Evolutionary conservation across 2,329 filamentous ascomycete species (phyloP).

Genomic region (Ustulina deusta): DNA sequence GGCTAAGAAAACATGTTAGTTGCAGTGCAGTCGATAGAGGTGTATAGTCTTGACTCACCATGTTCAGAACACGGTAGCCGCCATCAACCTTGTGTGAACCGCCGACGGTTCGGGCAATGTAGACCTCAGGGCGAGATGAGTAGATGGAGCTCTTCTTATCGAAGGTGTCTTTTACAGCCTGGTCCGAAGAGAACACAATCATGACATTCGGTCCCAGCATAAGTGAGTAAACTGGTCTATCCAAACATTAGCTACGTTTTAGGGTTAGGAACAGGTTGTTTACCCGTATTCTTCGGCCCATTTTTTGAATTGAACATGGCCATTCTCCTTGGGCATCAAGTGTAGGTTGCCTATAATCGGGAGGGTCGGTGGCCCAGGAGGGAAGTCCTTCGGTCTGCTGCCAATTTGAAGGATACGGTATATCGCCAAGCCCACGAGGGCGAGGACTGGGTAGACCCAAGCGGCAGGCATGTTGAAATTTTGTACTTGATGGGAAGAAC

Average conservation of each 20-base stretch:
- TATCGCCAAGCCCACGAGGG: slow-evolving; percentile 40
- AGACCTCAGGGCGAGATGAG: slow-evolving; percentile 42
- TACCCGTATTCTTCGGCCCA: slow-evolving; percentile 45
- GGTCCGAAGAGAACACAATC: slow-evolving; percentile 41
- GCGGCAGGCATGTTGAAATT: slow-evolving; percentile 35
- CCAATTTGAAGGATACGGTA: slow-evolving; percentile 42
- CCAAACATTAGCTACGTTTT: slow-evolving; percentile 23
- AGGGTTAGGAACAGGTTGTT: neutral
- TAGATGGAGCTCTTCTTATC: slow-evolving; percentile 44
- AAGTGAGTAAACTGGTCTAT: slow-evolving; percentile 42
- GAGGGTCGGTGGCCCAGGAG: slow-evolving; percentile 42
- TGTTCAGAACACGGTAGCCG: slow-evolving; percentile 41
- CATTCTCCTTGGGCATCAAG: slow-evolving; percentile 41
- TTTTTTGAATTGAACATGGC: slow-evolving; percentile 43
- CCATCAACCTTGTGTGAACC: slow-evolving; percentile 41
- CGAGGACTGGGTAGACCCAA: slow-evolving; percentile 39
- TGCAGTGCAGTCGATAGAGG: neutral
- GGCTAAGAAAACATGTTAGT: slow-evolving; percentile 41
- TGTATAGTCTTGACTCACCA: slow-evolving; percentile 32
- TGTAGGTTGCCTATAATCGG: slow-evolving; percentile 42
- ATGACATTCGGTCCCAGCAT: slow-evolving; percentile 41
- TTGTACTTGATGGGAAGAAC: slow-evolving; percentile 23
- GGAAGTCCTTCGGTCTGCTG: slow-evolving; percentile 42
- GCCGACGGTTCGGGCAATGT: slow-evolving; percentile 42
- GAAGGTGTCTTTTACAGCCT: slow-evolving; percentile 42